Conservation (phyloP, 495 filamentous ascomycete species). For the Oidiodendron maius region DNA sequence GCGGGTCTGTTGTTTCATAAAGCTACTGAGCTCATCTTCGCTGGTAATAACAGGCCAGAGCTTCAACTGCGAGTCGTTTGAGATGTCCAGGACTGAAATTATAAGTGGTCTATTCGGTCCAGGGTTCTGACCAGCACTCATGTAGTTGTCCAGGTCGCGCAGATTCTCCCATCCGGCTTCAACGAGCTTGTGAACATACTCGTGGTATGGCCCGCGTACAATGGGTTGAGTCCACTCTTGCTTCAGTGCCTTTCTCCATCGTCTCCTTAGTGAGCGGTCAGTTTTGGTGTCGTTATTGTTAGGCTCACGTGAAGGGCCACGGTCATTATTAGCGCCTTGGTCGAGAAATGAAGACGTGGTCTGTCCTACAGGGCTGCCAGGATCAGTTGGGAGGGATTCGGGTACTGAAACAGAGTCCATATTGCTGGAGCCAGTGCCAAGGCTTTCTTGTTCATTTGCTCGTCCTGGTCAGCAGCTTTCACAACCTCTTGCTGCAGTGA, state of each 20-base stretch:
- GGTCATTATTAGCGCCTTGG: too few species aligned
- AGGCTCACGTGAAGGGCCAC: too few species aligned
- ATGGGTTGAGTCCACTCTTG: constrained; percentile 12
- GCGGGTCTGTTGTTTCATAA: constrained; percentile 4
- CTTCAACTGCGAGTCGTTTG: background rate
- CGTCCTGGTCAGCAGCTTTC: too few species aligned
- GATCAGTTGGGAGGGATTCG: too few species aligned
- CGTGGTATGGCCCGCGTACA: constrained; percentile 18
- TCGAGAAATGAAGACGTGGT: too few species aligned
- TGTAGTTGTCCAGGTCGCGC: constrained; percentile 16
- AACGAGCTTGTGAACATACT: constrained; percentile 19
- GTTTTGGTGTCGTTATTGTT: constrained; percentile 8
- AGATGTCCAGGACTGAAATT: constrained; percentile 21
- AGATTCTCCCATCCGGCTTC: constrained; percentile 25
- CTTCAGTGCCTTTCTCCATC: background rate
- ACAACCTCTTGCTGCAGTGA: too few species aligned
- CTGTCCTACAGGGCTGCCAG: too few species aligned
- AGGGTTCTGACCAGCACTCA: constrained; percentile 4
- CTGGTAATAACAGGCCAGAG: constrained; percentile 17
- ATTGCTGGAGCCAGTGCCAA: too few species aligned
- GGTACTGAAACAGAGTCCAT: too few species aligned
- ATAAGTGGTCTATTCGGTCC: constrained; percentile 12
- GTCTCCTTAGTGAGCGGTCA: constrained; percentile 2
- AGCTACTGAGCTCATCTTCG: constrained; percentile 10
- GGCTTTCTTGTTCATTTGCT: too few species aligned